These are phyloP conservation scores for Pythium pyrilobum DNA, from an alignment of 352 stramenopile genomes.

Conservation along the genomic window DNA sequence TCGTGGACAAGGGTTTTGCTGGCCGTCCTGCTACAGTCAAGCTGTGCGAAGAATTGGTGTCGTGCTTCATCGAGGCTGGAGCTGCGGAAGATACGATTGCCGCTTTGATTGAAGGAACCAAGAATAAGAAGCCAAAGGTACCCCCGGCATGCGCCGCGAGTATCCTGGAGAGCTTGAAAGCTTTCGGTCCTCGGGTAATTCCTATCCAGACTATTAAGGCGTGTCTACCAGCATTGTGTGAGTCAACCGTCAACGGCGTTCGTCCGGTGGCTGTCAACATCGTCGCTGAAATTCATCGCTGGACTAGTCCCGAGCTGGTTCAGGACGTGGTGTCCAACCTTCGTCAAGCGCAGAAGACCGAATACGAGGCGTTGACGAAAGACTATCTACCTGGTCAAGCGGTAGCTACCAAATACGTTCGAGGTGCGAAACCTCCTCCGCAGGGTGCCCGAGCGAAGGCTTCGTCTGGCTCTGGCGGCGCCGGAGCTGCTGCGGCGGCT, in stretches of 20 bases:
- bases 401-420: constrained; percentile 61
- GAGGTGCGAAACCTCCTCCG: constrained; percentile 38
- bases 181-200: constrained; percentile 72
- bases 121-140: constrained; percentile 86
- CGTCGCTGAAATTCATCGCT: constrained; percentile 77
- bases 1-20: constrained; percentile 83
- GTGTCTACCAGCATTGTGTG: constrained; percentile 59
- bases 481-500: constrained; percentile 3
- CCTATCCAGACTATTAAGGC: constrained; percentile 66
- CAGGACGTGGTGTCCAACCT: constrained; percentile 79
- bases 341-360: constrained; percentile 75
- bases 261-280: constrained; percentile 75
- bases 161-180: constrained; percentile 68
- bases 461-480: constrained; percentile 1
- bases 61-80: constrained; percentile 66
- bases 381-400: constrained; percentile 64
- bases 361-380: constrained; percentile 75
- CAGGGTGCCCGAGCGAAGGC: constrained; percentile 8
- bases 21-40: constrained; percentile 71
- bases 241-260: constrained; percentile 79
- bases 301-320: constrained; percentile 66
- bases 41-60: constrained; percentile 71
- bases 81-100: constrained; percentile 69
- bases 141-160: constrained; percentile 62
- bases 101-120: constrained; percentile 76